Evolutionary conservation across 176 grass and related monocot species (phyloP).

Genomic region (Otatea glauca): DNA sequence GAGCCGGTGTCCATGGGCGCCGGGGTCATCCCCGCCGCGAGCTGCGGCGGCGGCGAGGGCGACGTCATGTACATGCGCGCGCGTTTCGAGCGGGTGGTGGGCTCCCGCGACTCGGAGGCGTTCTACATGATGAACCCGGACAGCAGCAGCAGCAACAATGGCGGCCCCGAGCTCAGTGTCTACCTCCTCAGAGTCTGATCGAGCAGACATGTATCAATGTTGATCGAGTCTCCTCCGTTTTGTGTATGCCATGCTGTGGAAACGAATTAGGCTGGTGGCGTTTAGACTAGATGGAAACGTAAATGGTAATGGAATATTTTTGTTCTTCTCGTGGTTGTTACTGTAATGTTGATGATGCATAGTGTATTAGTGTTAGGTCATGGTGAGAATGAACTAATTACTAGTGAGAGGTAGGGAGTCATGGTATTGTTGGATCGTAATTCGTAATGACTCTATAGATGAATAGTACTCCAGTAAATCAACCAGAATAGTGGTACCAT

Average conservation of each 20-base stretch:
- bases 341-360: background rate
- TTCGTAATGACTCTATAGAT: slow-evolving; percentile 15
- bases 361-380: background rate
- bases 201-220: background rate
- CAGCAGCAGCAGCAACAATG: slow-evolving; percentile 42
- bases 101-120: slow-evolving; percentile 83
- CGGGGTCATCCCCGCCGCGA: slow-evolving; percentile 71
- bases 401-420: background rate
- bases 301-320: slow-evolving; percentile 13
- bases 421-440: slow-evolving; percentile 27
- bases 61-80: slow-evolving; percentile 99
- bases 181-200: slow-evolving; percentile 90
- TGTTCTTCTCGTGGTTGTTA: slow-evolving; percentile 1
- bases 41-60: slow-evolving; percentile 59
- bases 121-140: slow-evolving; percentile 99
- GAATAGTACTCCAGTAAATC: slow-evolving; percentile 24
- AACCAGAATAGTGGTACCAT: background rate
- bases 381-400: background rate
- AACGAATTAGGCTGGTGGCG: background rate
- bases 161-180: slow-evolving; percentile 86
- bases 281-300: slow-evolving; percentile 39
- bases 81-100: slow-evolving; percentile 82
- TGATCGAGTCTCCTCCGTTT: background rate
- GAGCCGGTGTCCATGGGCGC: slow-evolving; percentile 92
- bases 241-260: slow-evolving; percentile 10